phyloP scores from a whole-genome alignment of 2,329 filamentous ascomycete species.

The Chaetomium sp. region DNA sequence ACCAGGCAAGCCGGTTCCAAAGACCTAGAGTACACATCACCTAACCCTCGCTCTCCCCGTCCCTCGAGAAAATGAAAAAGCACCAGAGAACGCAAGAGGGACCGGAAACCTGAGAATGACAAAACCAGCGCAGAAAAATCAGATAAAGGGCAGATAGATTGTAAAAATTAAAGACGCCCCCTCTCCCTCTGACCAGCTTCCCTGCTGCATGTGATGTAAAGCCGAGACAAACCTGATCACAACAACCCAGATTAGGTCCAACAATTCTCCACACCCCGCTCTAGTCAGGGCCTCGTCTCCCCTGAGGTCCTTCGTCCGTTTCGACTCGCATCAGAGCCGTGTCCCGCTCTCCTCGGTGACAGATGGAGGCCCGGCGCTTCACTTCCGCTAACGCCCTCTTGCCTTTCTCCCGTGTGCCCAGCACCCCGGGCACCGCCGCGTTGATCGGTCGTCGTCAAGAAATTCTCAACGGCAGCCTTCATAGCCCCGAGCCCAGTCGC shows the following conservation, averaged over 20 bases:
- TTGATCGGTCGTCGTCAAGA: neutral
- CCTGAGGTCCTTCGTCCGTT: neutral
- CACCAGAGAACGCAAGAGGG: neutral
- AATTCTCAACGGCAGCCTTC: neutral
- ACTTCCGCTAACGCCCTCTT: neutral
- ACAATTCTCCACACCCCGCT: neutral
- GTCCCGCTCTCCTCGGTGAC: neutral
- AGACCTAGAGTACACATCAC: neutral
- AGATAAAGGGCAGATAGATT: slow-evolving; percentile 1
- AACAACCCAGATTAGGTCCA: slow-evolving; percentile 5
- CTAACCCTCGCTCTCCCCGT: neutral
- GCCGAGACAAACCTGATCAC: neutral
- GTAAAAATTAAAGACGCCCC: slow-evolving; percentile 3
- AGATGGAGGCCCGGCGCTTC: neutral
- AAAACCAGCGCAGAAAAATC: neutral
- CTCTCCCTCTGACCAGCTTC: neutral
- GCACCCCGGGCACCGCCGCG: neutral
- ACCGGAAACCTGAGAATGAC: neutral
- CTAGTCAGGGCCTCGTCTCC: too few relatives aligned
- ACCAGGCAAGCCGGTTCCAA: neutral
- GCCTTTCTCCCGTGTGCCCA: neutral
- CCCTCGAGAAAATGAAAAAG: neutral
- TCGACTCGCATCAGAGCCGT: neutral
- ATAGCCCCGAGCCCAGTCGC: slow-evolving; percentile 7
- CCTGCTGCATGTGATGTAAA: slow-evolving; percentile 3